Conservation (phyloP, 768 basidiomycete species). For the Phanerodontia chrysosporium region DNA sequence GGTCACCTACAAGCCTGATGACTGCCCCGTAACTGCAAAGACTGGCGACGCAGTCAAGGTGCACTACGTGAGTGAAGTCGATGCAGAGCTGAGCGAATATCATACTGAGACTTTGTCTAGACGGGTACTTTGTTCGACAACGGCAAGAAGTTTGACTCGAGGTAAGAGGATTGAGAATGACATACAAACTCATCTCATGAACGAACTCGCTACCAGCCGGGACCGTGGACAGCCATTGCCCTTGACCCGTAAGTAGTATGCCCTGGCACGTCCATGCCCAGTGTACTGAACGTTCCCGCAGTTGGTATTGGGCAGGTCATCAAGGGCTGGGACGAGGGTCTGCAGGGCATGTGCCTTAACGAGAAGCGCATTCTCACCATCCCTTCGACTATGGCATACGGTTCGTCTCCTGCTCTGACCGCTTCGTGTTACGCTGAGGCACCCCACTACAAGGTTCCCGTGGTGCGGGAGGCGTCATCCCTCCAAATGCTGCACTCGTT, state of each 20-base stretch:
- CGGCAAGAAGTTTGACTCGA: conserved; percentile 89
- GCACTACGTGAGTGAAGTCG: conserved; percentile 61
- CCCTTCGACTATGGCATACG: conserved; percentile 76
- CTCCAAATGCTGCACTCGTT: conserved; percentile 71
- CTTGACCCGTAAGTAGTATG: conserved; percentile 60
- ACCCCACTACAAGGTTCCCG: conserved; percentile 47
- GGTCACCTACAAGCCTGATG: conserved; percentile 52
- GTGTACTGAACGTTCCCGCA: conserved; percentile 23
- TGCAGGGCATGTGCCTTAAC: conserved; percentile 77
- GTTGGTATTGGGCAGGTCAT: conserved; percentile 83
- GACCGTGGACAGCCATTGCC: conserved; percentile 75
- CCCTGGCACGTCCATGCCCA: neutral
- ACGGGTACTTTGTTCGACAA: conserved; percentile 75
- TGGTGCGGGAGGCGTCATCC: conserved; percentile 76
- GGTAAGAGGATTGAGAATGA: conserved; percentile 36
- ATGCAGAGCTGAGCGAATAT: neutral
- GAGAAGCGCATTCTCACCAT: conserved; percentile 91
- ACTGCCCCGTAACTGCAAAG: conserved; percentile 50
- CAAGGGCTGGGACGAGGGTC: conserved; percentile 80
- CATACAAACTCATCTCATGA: neutral
- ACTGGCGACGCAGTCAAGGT: conserved; percentile 66
- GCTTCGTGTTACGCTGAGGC: neutral
- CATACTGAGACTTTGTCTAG: conserved; percentile 30
- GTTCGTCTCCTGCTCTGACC: conserved; percentile 39
- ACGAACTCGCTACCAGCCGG: conserved; percentile 33